These are phyloP conservation scores for Didymella pomorum DNA, from an alignment of 2,329 filamentous ascomycete genomes.

Conservation along the genomic window DNA sequence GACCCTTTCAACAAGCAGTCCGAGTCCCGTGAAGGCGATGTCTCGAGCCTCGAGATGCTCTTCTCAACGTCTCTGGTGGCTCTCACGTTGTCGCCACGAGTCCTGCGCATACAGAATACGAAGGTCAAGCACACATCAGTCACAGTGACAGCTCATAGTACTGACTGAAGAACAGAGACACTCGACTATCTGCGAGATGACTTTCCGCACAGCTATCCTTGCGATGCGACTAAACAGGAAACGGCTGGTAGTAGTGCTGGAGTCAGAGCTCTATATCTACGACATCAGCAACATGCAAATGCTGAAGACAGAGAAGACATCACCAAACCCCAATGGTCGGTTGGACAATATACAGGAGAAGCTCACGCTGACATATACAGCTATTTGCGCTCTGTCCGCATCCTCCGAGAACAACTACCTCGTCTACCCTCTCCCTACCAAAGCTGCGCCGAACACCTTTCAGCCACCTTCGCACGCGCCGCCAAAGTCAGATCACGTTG, in stretches of 20 bases:
- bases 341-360: conserved; percentile 1
- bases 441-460: conserved; percentile 61
- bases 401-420: conserved; percentile 97
- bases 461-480: conserved; percentile 81
- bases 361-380: conserved; percentile 52
- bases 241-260: conserved; percentile 88
- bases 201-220: conserved; percentile 94
- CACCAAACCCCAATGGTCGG: conserved; percentile 81
- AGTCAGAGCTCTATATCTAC: conserved; percentile 97
- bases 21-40: conserved; percentile 92
- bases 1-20: conserved; percentile 96
- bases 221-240: conserved; percentile 95
- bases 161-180: conserved; percentile 59
- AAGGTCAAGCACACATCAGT: conserved; percentile 66
- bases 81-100: conserved; percentile 87
- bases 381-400: conserved; percentile 90
- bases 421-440: conserved; percentile 85
- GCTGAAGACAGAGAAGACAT: conserved; percentile 90
- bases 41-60: conserved; percentile 96
- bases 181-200: conserved; percentile 96
- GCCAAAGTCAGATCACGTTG: conserved; percentile 75
- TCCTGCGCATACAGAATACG: conserved; percentile 96
- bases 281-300: conserved; percentile 99
- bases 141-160: background rate
- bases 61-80: conserved; percentile 98